These are phyloP conservation scores for Ceriops zippeliana DNA, from an alignment of 345 rosid species.

Conservation along the genomic window DNA sequence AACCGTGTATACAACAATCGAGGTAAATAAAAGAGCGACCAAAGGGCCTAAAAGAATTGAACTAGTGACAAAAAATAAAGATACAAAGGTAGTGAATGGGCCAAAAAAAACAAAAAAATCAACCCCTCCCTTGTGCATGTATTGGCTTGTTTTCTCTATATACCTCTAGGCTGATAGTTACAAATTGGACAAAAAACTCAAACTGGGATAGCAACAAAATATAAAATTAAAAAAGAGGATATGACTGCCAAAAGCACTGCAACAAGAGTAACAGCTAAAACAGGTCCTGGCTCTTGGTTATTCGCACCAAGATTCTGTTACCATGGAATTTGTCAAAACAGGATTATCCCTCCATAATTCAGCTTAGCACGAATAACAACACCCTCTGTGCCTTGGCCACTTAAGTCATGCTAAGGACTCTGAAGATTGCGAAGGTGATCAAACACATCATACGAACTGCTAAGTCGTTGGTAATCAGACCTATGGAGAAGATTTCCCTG, in stretches of 20 bases:
- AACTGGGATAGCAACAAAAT: background rate
- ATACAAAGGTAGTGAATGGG: no score
- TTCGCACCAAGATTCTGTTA: constrained; percentile 13
- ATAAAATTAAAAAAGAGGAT: background rate
- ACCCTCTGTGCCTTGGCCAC: background rate
- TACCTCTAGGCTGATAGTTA: no score
- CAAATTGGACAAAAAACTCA: background rate
- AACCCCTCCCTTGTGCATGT: no score
- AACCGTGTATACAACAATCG: no score
- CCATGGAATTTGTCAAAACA: no score
- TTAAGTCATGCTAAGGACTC: constrained; percentile 40
- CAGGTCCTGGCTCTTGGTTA: background rate
- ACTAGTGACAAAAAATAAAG: no score
- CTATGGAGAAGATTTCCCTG: constrained; percentile 63
- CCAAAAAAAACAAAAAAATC: no score
- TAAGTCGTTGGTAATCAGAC: constrained; percentile 65
- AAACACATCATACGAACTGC: constrained; percentile 67
- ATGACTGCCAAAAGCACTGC: background rate
- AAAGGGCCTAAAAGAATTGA: no score
- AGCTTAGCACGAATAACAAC: no score
- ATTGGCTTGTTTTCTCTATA: no score
- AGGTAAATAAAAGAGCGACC: no score
- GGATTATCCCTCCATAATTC: no score
- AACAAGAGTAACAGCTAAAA: background rate
- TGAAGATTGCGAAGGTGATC: constrained; percentile 66